Base-by-base conservation (phyloP, 805 yeast genomes). In the Hemisphaericaspora nanyangensis region DNA sequence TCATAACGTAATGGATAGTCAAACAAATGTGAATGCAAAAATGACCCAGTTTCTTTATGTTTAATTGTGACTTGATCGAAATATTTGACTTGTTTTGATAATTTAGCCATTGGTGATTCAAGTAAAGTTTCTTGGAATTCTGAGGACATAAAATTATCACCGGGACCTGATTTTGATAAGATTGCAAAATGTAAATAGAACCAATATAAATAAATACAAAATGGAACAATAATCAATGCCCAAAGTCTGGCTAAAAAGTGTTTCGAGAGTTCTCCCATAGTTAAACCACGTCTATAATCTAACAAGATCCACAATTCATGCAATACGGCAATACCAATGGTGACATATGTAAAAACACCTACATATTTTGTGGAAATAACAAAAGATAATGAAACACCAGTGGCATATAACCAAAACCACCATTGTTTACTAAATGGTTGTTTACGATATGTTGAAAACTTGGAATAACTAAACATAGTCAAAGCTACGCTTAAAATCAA, bases 321-420 rank as follows among this genome's bases (percentile, higher is more conserved):
- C 5, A 76, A 53, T 6, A 93, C 97, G 31, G 95, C 96, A 41
- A 78, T 61, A 24, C 99, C 99, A 49, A 93, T 79, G 37, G 95
- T 79, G 35, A 82, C 72, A 60, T 83, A 93, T 0, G 98, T 89
- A 70, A 93, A 84, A 7, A 85, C 84, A 61, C 99, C 99, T 31
- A 93, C 96, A 61, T 93, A 90, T 59, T 93, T 93, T 42, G 97
- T 93, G 32, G 96, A 85, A 43, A 93, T 91, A 24, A 93, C 97
- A 58, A 91, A 81, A 0, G 97, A 87, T 42, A 93, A 74, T 1
- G 91, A 72, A 7, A 87, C 68, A 29, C 99, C 99, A 5, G 98
- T 91, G 32, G 77, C 61, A 19, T 72, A 56, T 34, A 93, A 72
- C 99, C 99, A 93, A 35, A 68, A 64, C 81, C 93, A 86, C 99